These are phyloP conservation scores for Candida caryicola DNA, from an alignment of 805 yeast genomes.

Conservation along the genomic window DNA sequence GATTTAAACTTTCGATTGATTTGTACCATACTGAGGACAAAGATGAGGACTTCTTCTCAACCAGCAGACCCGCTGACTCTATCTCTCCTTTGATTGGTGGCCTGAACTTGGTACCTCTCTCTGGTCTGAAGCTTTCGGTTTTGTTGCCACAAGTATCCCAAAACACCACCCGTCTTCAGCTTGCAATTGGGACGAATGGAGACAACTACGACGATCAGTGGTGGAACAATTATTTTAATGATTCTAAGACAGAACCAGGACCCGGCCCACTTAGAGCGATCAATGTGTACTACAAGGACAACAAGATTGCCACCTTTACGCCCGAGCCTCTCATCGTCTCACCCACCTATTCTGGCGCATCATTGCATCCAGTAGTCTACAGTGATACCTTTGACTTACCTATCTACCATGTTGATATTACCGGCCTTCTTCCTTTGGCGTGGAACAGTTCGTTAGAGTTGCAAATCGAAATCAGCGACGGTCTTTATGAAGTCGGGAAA, in stretches of 20 bases:
- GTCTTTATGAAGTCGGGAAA: conserved; percentile 36
- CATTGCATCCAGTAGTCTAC: conserved; percentile 81
- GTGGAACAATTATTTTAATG: conserved; percentile 63
- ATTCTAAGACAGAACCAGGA: conserved; percentile 38
- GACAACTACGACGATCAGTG: conserved; percentile 82
- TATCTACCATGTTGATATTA: conserved; percentile 65
- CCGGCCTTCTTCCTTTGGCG: conserved; percentile 63
- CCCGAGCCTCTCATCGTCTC: conserved; percentile 77
- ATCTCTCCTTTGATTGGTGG: conserved; percentile 35
- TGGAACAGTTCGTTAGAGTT: conserved; percentile 44
- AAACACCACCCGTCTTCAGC: conserved; percentile 58
- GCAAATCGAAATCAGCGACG: conserved; percentile 53
- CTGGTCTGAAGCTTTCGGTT: conserved; percentile 33
- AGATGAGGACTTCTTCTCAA: conserved; percentile 20
- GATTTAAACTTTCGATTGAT: conserved; percentile 3
- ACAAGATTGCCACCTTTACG: conserved; percentile 55
- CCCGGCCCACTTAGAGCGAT: conserved; percentile 64
- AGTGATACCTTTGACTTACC: conserved; percentile 70
- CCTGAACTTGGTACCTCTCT: conserved; percentile 2
- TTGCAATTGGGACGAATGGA: conserved; percentile 67
- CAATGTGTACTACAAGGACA: conserved; percentile 58
- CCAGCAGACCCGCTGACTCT: conserved; percentile 36
- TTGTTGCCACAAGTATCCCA: conserved; percentile 15
- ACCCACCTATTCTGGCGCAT: conserved; percentile 76
- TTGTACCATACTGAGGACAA: not conserved